Conservation (phyloP, 2,329 filamentous ascomycete genomes). For the Dothideomycetes sp. region DNA sequence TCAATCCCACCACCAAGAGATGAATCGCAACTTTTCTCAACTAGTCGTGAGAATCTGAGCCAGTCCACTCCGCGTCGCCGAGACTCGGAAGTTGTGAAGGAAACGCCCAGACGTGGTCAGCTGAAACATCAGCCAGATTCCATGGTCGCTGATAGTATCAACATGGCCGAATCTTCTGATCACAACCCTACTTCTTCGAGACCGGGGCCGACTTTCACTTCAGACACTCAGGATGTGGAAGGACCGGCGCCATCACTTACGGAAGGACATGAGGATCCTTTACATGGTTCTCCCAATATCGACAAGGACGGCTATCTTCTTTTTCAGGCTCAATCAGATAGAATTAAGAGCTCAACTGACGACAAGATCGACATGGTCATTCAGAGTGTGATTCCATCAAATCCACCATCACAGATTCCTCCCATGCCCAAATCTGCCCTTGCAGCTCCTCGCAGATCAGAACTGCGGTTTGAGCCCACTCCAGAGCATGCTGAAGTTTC, state of each 20-base stretch:
- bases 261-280: too few species aligned
- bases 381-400: neutral
- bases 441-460: too few species aligned
- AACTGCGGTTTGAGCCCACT: too few species aligned
- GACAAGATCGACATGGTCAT: neutral
- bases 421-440: too few species aligned
- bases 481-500: too few species aligned
- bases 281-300: neutral
- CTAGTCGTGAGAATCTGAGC: constrained; percentile 9
- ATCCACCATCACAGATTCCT: neutral
- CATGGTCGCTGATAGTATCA: constrained; percentile 3
- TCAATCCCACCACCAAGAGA: neutral
- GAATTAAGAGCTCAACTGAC: neutral
- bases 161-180: neutral
- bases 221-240: neutral
- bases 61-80: neutral
- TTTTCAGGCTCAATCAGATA: neutral
- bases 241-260: too few species aligned
- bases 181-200: neutral
- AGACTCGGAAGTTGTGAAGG: constrained; percentile 5
- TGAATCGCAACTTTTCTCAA: constrained; percentile 7
- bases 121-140: constrained; percentile 1
- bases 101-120: neutral
- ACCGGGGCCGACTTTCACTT: neutral
- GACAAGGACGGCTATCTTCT: neutral